Evolutionary conservation across 2,329 filamentous ascomycete species (phyloP).

Genomic region (Ceratocystis lukuohia): DNA sequence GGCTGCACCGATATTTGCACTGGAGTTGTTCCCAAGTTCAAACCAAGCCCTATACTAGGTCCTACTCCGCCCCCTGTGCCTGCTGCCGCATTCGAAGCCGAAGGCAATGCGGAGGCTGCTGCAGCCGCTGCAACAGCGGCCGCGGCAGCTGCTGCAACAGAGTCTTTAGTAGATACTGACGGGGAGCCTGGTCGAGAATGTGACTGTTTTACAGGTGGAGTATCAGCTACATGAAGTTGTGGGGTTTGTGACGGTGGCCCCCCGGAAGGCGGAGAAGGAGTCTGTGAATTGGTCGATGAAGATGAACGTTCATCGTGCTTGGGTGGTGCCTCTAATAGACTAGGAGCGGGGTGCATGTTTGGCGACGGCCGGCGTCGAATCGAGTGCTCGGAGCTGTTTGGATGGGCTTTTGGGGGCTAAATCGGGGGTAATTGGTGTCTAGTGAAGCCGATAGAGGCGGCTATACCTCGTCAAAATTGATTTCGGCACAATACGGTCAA

Average conservation of each 20-base stretch:
- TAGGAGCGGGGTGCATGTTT: slow-evolving; percentile 31
- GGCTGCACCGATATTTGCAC: neutral
- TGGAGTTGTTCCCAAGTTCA: neutral
- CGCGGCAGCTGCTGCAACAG: neutral
- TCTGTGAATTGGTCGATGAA: slow-evolving; percentile 18
- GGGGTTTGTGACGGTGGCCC: slow-evolving; percentile 7
- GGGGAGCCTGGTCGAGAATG: neutral
- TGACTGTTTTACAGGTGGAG: slow-evolving; percentile 19
- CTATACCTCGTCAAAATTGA: too few relatives aligned
- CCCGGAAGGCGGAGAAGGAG: slow-evolving; percentile 9
- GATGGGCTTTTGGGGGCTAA: neutral
- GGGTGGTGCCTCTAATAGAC: slow-evolving; percentile 27
- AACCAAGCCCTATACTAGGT: neutral
- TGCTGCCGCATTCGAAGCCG: neutral
- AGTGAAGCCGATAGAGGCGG: too few relatives aligned
- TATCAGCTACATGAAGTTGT: slow-evolving; percentile 22
- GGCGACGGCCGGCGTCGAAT: neutral
- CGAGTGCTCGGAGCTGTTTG: neutral
- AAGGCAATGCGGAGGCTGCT: neutral
- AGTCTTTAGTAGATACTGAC: neutral
- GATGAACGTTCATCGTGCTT: slow-evolving; percentile 23
- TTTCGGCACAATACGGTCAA: too few relatives aligned
- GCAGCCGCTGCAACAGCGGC: neutral
- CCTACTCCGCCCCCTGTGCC: neutral
- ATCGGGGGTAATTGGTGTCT: too few relatives aligned